Conservation (phyloP, 306 rosid genomes). For the Elaeagnus macrophylla region DNA sequence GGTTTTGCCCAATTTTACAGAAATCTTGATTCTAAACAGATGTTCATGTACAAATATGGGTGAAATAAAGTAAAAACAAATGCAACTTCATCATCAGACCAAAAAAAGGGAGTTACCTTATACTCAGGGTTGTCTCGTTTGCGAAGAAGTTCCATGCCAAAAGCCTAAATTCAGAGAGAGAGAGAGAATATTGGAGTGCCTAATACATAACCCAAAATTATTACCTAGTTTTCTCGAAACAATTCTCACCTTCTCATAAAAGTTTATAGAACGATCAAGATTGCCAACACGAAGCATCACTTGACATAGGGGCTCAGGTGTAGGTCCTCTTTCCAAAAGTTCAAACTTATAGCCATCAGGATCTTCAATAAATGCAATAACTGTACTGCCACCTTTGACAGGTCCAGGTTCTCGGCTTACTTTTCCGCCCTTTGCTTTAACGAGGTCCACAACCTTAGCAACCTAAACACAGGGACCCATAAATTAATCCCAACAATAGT, state of each 20-base stretch:
- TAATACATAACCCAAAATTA: conserved; percentile 15
- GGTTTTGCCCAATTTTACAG: too few species aligned
- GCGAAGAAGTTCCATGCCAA: conserved; percentile 90
- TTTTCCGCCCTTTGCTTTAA: conserved; percentile 83
- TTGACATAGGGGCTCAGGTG: conserved; percentile 90
- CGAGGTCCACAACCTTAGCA: conserved; percentile 71
- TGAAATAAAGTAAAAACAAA: neutral
- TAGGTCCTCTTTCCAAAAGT: conserved; percentile 72
- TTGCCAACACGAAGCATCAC: conserved; percentile 96
- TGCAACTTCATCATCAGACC: neutral
- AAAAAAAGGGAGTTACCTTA: conserved; percentile 45
- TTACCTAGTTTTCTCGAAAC: conserved; percentile 5
- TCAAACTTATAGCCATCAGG: conserved; percentile 92
- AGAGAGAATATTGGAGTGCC: conserved; percentile 1
- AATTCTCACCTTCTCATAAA: conserved; percentile 76
- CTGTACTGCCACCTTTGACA: conserved; percentile 57
- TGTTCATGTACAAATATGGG: too few species aligned
- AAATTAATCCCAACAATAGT: conserved; percentile 4
- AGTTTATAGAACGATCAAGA: conserved; percentile 80
- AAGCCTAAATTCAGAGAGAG: conserved; percentile 44
- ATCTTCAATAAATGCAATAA: conserved; percentile 74
- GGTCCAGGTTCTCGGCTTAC: conserved; percentile 75
- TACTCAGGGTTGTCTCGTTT: conserved; percentile 76
- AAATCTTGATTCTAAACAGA: too few species aligned
- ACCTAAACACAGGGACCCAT: conserved; percentile 40